Base-by-base conservation (phyloP, 192 early-diverging fungal genomes). In the Backusella tarrabulga region DNA sequence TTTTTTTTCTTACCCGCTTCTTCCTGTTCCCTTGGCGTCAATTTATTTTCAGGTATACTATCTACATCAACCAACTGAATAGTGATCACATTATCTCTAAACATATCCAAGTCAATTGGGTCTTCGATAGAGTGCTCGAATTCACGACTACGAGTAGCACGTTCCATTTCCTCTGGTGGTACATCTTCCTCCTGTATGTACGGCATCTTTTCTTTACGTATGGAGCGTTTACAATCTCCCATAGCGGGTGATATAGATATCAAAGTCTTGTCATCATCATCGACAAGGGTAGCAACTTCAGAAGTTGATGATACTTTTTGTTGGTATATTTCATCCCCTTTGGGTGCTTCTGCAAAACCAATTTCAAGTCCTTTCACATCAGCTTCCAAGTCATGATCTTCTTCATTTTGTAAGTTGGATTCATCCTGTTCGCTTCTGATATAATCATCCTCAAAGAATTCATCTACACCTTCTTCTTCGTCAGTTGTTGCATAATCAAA, bases 91-190 rank as follows among this genome's bases (percentile, higher is more conserved):
- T 70, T 40, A 26, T 70, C 68, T 36, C 35, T 70, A 40, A 40
- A 36, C 32, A 70, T 70, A 36, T 70, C 68, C 19, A 70, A 41
- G 3, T 34, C 68, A 70, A 70, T 70, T 23, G 68, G 34, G 9
- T 70, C 68, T n/a, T 77, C 76, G 34, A 77, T 77, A 14, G 76
- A 71, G 38, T 72, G 56, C 17, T 77, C 71, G 8, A 44, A 50
- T 66, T 72, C 76, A 3, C 56, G 56, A 63, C 56, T 63, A 23
- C 56, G 56, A 11, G 56, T 63, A 14, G 56, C 56, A 63, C 56
- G 56, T 14, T 63, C 56, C 21, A 63, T 23, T 12, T 63, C 56
- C 26, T 63, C 56, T 63, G 56, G 56, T 63, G 56, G 56, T 29
- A 63, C 29, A 63, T 63, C 23, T 63, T 63, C 54, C 21, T 60